A percentile compares a stretch with the other conserved stretches of the same genome.
Conservation (phyloP, 768 basidiomycete genomes). For the Lactarius pseudohatsudake region DNA sequence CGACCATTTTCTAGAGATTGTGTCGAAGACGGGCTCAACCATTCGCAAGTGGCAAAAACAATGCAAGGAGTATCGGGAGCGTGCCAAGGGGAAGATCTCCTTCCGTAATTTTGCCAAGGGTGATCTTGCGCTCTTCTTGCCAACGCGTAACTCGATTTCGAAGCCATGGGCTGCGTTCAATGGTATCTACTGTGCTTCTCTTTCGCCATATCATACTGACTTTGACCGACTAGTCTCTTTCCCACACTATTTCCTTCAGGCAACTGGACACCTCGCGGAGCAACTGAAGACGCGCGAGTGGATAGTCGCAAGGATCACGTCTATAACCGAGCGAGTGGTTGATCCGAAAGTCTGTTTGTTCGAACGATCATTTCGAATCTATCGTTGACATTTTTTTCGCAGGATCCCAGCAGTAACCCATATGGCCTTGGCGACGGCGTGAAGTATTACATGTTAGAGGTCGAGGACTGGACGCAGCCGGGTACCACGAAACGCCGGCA, state of each 20-base stretch:
- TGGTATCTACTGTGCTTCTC: conserved; percentile 48
- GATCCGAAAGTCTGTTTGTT: conserved; percentile 61
- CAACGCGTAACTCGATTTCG: conserved; percentile 89
- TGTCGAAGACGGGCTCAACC: conserved; percentile 78
- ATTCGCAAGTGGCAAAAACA: conserved; percentile 98
- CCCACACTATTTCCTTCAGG: conserved; percentile 95
- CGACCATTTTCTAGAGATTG: conserved; percentile 79
- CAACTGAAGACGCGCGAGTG: conserved; percentile 90
- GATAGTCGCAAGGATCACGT: conserved; percentile 92
- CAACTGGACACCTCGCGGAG: conserved; percentile 81
- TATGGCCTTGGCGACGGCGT: conserved; percentile 85
- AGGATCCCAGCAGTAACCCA: conserved; percentile 87
- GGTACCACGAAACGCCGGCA: conserved; percentile 58
- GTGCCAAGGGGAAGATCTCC: conserved; percentile 95
- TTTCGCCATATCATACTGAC: conserved; percentile 28
- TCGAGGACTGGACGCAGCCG: conserved; percentile 90
- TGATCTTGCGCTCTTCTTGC: conserved; percentile 92
- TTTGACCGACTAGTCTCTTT: conserved; percentile 70
- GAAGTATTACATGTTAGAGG: conserved; percentile 92
- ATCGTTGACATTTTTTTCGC: conserved; percentile 14
- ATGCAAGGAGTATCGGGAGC: conserved; percentile 92
- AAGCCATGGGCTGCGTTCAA: conserved; percentile 99
- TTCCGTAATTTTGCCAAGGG: conserved; percentile 95
- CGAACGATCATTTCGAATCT: not conserved
- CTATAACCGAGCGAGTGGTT: conserved; percentile 82